These are phyloP conservation scores for Allantophomopsis lycopodina DNA, from an alignment of 2,329 filamentous ascomycete species.

Conservation along the genomic window DNA sequence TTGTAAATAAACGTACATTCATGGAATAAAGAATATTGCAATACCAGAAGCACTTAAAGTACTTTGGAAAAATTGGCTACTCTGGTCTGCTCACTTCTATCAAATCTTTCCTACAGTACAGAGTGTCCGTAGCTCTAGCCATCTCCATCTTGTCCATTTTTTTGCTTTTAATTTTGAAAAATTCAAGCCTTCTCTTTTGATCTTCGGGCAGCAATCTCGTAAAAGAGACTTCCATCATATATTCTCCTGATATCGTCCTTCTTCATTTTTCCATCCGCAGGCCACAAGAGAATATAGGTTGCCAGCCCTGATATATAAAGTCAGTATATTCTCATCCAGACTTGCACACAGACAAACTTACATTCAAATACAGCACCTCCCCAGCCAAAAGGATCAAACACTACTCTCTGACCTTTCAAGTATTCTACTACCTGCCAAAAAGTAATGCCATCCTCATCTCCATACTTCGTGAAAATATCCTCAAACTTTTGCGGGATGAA, in stretches of 20 bases:
- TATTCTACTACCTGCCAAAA: conserved; percentile 21
- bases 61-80: too few species aligned
- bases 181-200: conserved; percentile 3
- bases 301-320: conserved; percentile 24
- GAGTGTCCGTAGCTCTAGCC: too few species aligned
- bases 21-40: too few species aligned
- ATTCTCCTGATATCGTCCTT: conserved; percentile 42
- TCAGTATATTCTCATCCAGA: conserved; percentile 5
- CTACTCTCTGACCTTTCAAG: conserved; percentile 24
- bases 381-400: conserved; percentile 28
- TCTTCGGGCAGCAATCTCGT: conserved; percentile 21
- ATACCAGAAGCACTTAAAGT: too few species aligned
- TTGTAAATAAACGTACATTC: too few species aligned
- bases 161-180: too few species aligned
- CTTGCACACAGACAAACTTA: conserved; percentile 10
- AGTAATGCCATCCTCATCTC: conserved; percentile 21
- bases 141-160: too few species aligned
- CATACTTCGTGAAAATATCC: conserved; percentile 34
- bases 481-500: conserved; percentile 35
- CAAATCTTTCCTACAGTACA: too few species aligned
- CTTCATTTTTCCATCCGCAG: conserved; percentile 36
- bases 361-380: conserved; percentile 16
- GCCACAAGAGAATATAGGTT: conserved; percentile 38
- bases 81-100: too few species aligned
- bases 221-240: conserved; percentile 38